Evolutionary conservation across 257 asterid species (phyloP).

Genomic region (Coffea canephora): DNA sequence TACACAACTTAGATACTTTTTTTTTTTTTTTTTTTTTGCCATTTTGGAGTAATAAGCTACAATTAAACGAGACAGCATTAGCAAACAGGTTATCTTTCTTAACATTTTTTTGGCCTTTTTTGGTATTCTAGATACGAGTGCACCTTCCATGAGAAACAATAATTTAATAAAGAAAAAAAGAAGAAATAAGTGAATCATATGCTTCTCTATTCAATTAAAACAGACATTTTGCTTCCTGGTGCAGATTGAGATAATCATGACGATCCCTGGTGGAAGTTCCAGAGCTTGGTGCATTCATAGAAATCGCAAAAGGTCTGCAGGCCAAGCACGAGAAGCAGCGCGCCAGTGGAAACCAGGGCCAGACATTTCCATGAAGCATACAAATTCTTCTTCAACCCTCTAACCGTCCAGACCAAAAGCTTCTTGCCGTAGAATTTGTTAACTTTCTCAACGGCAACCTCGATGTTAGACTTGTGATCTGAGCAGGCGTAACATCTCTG

Average conservation of each 20-base stretch:
- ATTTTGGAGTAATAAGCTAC: not conserved
- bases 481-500: conserved; percentile 27
- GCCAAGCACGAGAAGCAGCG: conserved; percentile 29
- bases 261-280: not conserved
- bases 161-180: too few relatives aligned
- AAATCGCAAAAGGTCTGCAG: conserved; percentile 41
- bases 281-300: conserved; percentile 19
- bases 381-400: conserved; percentile 22
- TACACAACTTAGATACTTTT: too few relatives aligned
- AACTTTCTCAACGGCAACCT: conserved; percentile 37
- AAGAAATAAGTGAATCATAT: not conserved
- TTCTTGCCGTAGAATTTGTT: conserved; percentile 29
- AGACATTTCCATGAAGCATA: conserved; percentile 24
- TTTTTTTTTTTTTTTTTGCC: too few relatives aligned
- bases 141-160: too few relatives aligned
- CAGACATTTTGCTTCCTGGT: not conserved
- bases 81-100: not conserved
- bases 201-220: not conserved
- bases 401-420: conserved; percentile 25
- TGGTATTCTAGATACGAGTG: not conserved
- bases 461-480: conserved; percentile 24
- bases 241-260: not conserved
- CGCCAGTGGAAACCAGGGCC: conserved; percentile 25
- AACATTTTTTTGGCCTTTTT: not conserved
- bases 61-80: not conserved